Percentiles rank a stretch among this genome's conserved stretches.
phyloP scores from a whole-genome alignment of 441 rosid genomes.

The Isatis lusitanica region DNA sequence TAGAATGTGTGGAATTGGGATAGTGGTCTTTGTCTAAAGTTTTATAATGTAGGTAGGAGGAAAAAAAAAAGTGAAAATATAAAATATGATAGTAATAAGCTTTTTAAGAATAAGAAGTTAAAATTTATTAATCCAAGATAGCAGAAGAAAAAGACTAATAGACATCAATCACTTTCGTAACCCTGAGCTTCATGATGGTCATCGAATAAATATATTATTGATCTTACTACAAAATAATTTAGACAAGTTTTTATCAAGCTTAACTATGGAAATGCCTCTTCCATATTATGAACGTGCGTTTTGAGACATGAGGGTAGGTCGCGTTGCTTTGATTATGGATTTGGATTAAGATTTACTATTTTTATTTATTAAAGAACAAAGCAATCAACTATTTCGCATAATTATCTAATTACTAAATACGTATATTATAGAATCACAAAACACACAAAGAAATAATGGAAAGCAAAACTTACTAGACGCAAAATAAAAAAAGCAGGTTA shows the following conservation, averaged over 20 bases:
- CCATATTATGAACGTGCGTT: slow-evolving; percentile 30
- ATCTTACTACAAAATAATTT: background rate
- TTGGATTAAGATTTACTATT: background rate
- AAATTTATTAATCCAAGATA: background rate
- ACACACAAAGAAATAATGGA: background rate
- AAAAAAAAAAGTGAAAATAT: too few relatives aligned
- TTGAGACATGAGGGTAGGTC: slow-evolving; percentile 31
- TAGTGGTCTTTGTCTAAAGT: too few relatives aligned
- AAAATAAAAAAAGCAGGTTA: too few relatives aligned
- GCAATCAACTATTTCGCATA: background rate
- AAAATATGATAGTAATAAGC: too few relatives aligned
- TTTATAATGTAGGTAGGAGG: too few relatives aligned
- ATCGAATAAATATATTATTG: background rate
- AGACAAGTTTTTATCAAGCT: background rate
- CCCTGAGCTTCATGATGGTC: background rate
- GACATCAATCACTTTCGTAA: background rate
- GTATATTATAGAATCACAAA: too few relatives aligned
- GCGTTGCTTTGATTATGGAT: slow-evolving; percentile 15
- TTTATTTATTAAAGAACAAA: background rate
- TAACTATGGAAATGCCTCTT: slow-evolving; percentile 18
- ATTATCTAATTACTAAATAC: too few relatives aligned
- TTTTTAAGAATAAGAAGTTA: too few relatives aligned
- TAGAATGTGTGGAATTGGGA: too few relatives aligned
- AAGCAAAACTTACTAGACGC: background rate
- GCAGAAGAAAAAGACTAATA: background rate